Evolutionary conservation across 768 basidiomycete species (phyloP).

Genomic region (Tricholoma sp.): DNA sequence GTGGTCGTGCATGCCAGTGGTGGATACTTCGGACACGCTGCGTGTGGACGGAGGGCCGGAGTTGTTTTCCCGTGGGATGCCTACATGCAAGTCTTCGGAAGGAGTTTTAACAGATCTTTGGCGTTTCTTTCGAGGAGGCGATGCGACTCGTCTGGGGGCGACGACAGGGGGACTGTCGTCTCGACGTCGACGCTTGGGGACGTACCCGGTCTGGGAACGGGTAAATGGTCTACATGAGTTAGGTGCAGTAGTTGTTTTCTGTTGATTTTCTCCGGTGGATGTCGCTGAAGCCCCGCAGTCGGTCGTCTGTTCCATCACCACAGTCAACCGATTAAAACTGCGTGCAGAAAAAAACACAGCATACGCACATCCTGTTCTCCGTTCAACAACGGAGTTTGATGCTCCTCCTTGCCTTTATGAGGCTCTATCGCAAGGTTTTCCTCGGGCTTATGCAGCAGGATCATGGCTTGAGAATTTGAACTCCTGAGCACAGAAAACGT

Average conservation of each 20-base stretch:
- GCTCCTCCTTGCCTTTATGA: slow-evolving; percentile 1
- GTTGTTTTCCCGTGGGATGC: background rate
- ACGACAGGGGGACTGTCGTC: slow-evolving; percentile 15
- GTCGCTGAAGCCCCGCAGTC: background rate
- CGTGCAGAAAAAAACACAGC: background rate
- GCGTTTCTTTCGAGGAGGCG: slow-evolving; percentile 8
- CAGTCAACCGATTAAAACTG: background rate
- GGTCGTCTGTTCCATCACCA: background rate
- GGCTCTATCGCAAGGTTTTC: slow-evolving; percentile 12
- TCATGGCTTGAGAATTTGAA: slow-evolving; percentile 10
- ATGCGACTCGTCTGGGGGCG: slow-evolving; percentile 1
- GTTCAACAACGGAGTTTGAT: background rate
- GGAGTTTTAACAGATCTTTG: background rate
- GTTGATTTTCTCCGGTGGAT: background rate
- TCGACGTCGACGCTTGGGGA: slow-evolving; percentile 23
- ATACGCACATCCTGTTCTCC: slow-evolving; percentile 7
- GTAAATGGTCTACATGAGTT: slow-evolving; percentile 26
- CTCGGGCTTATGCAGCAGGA: slow-evolving; percentile 18
- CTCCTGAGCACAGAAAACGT: slow-evolving; percentile 5
- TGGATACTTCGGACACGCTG: background rate
- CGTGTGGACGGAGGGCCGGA: background rate
- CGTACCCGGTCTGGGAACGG: slow-evolving; percentile 31
- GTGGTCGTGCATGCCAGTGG: slow-evolving; percentile 2
- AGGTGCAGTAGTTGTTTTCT: background rate
- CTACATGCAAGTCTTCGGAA: too few species aligned